Conservation (phyloP, 2,329 filamentous ascomycete genomes). For the Ascocoryne sarcoides region DNA sequence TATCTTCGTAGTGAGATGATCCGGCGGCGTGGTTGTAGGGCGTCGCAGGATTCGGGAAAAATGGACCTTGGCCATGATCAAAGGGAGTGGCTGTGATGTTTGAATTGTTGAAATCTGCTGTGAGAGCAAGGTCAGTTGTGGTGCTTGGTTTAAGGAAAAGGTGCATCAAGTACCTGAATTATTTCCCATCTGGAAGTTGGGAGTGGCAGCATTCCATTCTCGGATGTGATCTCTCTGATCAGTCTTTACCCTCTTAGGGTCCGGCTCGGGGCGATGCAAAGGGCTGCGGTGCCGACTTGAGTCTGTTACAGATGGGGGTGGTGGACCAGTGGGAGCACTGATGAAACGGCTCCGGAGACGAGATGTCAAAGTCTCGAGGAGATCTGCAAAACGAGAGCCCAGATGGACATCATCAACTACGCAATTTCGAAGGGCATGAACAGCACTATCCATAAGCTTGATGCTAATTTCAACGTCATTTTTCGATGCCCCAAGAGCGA, state of each 20-base stretch:
- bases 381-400: conserved; percentile 73
- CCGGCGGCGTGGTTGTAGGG: conserved; percentile 24
- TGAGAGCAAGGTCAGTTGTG: conserved; percentile 5
- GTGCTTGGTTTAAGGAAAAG: neutral
- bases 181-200: conserved; percentile 16
- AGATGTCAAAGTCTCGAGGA: conserved; percentile 70
- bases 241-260: conserved; percentile 6
- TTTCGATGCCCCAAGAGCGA: conserved; percentile 70
- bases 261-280: neutral
- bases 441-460: conserved; percentile 64
- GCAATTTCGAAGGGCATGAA: conserved; percentile 65
- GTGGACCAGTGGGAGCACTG: conserved; percentile 45
- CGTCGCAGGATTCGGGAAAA: conserved; percentile 39
- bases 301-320: conserved; percentile 26
- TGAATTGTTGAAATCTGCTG: conserved; percentile 11
- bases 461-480: conserved; percentile 71
- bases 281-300: conserved; percentile 23
- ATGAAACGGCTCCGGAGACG: conserved; percentile 67
- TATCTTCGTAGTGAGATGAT: conserved; percentile 26
- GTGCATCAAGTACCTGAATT: conserved; percentile 17
- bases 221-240: conserved; percentile 19
- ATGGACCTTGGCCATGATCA: conserved; percentile 43
- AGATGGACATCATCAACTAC: conserved; percentile 81
- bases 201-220: conserved; percentile 25
- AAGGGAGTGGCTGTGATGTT: conserved; percentile 55